phyloP scores from a whole-genome alignment of 176 grass and related monocot genomes.

The Stipa capillata region DNA sequence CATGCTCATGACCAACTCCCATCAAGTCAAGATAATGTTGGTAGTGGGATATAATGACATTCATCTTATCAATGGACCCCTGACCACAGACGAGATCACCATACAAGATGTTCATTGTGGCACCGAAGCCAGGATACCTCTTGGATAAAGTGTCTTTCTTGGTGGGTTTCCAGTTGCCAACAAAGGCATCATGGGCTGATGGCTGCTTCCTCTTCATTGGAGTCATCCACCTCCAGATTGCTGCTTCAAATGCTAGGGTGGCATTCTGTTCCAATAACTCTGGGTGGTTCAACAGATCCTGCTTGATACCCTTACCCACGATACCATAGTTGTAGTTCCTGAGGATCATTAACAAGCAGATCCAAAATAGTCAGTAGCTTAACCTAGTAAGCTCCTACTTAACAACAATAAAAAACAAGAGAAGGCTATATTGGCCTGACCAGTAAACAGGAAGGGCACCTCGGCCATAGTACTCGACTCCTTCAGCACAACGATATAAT shows the following conservation, averaged over 20 bases:
- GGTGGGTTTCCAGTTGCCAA: slow-evolving; percentile 87
- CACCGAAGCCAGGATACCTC: slow-evolving; percentile 79
- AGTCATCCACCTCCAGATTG: slow-evolving; percentile 97
- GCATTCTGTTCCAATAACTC: slow-evolving; percentile 90
- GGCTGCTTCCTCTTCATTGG: slow-evolving; percentile 83
- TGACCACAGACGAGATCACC: slow-evolving; percentile 67
- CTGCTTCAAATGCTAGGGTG: slow-evolving; percentile 83
- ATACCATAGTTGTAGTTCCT: slow-evolving; percentile 88
- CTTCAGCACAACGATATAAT: slow-evolving; percentile 57
- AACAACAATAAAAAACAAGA: not conserved
- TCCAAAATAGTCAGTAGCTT: not conserved
- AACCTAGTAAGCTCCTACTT: not conserved
- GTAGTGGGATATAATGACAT: slow-evolving; percentile 67
- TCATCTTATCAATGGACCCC: slow-evolving; percentile 52
- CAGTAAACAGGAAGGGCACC: slow-evolving; percentile 80
- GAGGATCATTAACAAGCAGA: slow-evolving; percentile 24
- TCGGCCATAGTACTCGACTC: slow-evolving; percentile 73
- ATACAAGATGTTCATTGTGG: slow-evolving; percentile 84
- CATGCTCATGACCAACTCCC: slow-evolving; percentile 46
- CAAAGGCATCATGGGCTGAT: slow-evolving; percentile 81
- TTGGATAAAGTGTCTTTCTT: slow-evolving; percentile 71
- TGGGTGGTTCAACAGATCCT: slow-evolving; percentile 81
- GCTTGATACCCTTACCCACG: slow-evolving; percentile 57
- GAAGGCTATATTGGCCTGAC: slow-evolving; percentile 20
- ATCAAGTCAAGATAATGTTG: slow-evolving; percentile 78